A percentile compares a stretch with the other conserved stretches of the same genome.
Evolutionary conservation across 2,329 filamentous ascomycete species (phyloP).

Genomic region (Talaromyces marneffei): DNA sequence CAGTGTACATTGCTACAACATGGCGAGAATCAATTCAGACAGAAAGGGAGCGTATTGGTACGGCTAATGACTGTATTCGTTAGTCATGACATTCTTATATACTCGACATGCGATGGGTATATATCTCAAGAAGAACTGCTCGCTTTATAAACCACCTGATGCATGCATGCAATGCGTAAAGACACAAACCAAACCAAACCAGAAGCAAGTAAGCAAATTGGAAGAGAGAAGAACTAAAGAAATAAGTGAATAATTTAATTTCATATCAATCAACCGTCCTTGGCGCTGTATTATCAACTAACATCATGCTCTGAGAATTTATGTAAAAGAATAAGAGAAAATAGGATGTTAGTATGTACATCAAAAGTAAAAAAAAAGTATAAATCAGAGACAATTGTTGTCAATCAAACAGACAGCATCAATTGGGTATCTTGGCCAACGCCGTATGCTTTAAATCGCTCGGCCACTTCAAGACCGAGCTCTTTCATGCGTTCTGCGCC

Average conservation of each 20-base stretch:
- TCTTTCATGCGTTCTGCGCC: conserved; percentile 92
- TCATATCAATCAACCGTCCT: background rate
- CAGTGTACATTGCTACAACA: background rate
- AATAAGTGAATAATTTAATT: background rate
- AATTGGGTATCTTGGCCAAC: conserved; percentile 51
- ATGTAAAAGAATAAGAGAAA: conserved; percentile 6
- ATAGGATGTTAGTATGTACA: conserved; percentile 16
- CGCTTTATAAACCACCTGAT: background rate
- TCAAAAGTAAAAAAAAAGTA: conserved; percentile 18
- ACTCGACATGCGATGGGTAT: background rate
- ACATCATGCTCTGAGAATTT: conserved; percentile 4
- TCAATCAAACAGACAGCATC: conserved; percentile 61
- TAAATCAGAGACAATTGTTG: conserved; percentile 14
- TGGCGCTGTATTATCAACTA: conserved; percentile 3
- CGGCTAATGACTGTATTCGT: too few relatives aligned
- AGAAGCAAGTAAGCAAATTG: too few relatives aligned
- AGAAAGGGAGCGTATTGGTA: too few relatives aligned
- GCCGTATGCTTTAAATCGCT: conserved; percentile 66
- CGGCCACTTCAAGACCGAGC: conserved; percentile 81
- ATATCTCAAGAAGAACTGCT: background rate
- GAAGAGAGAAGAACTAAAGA: background rate
- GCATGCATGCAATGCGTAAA: background rate
- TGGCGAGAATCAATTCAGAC: background rate
- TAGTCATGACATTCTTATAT: background rate
- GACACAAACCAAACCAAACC: background rate